These are phyloP conservation scores for Ogataea hybrid DNA, from an alignment of 1,139 yeast species.

Conservation along the genomic window DNA sequence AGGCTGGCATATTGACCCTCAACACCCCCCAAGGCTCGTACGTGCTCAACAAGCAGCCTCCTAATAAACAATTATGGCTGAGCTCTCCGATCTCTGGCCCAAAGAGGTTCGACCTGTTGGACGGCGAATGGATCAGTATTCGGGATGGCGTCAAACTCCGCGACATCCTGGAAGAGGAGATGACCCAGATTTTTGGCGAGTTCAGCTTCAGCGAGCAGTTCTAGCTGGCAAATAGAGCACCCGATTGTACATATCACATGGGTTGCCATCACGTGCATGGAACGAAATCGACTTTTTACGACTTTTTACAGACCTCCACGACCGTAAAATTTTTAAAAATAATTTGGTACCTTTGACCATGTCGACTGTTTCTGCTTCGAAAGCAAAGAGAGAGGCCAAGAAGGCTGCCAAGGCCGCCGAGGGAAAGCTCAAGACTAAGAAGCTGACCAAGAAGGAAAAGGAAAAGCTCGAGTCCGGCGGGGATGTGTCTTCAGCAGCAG, in stretches of 20 bases:
- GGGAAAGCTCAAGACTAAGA: slow-evolving; percentile 62
- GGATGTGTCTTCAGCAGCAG: slow-evolving; percentile 62
- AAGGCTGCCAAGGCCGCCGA: slow-evolving; percentile 71
- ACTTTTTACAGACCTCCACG: slow-evolving; percentile 10
- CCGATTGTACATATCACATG: background rate
- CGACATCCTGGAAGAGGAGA: slow-evolving; percentile 47
- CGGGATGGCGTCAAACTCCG: slow-evolving; percentile 52
- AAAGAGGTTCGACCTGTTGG: slow-evolving; percentile 60
- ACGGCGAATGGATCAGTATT: slow-evolving; percentile 60
- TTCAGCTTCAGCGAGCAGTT: slow-evolving; percentile 18
- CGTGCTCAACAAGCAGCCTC: slow-evolving; percentile 91
- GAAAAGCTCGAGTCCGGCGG: slow-evolving; percentile 39
- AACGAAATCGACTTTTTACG: background rate
- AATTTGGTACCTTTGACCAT: slow-evolving; percentile 17
- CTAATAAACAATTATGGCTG: slow-evolving; percentile 90
- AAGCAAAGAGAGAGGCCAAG: slow-evolving; percentile 96
- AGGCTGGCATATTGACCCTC: slow-evolving; percentile 78
- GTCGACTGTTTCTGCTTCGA: slow-evolving; percentile 73
- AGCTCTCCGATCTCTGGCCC: slow-evolving; percentile 95
- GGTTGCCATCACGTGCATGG: slow-evolving; percentile 1
- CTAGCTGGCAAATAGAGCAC: background rate
- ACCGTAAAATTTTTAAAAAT: slow-evolving; percentile 16
- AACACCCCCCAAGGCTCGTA: slow-evolving; percentile 72
- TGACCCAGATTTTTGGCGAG: slow-evolving; percentile 37
- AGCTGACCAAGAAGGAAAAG: slow-evolving; percentile 57